Percentiles rank a stretch among this genome's conserved stretches.
phyloP scores from a whole-genome alignment of 2,329 filamentous ascomycete genomes.

The Nannizziopsis arthrosporioides region DNA sequence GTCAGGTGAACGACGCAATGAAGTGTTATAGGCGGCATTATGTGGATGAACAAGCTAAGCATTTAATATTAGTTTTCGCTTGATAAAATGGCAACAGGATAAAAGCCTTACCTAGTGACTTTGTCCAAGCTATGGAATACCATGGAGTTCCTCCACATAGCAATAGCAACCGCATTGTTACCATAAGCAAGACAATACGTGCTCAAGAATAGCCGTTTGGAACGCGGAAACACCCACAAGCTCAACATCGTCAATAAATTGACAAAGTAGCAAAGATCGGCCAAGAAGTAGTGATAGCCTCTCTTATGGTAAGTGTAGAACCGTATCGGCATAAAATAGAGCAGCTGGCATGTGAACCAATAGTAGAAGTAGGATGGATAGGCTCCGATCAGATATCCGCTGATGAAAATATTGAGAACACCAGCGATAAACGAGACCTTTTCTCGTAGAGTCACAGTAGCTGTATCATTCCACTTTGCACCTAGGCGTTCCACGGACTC shows the following conservation, averaged over 20 bases:
- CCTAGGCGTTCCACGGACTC: constrained; percentile 78
- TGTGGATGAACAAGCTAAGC: constrained; percentile 83
- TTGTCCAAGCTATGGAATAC: constrained; percentile 99
- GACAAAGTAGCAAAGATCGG: constrained; percentile 96
- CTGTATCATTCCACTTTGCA: constrained; percentile 77
- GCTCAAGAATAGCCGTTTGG: constrained; percentile 82
- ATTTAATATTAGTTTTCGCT: constrained; percentile 1
- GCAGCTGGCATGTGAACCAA: constrained; percentile 79
- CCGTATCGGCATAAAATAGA: constrained; percentile 95
- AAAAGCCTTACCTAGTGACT: constrained; percentile 60
- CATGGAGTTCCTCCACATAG: constrained; percentile 97
- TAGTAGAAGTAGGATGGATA: constrained; percentile 75
- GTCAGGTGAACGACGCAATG: constrained; percentile 86
- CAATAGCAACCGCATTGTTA: constrained; percentile 94
- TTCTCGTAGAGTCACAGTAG: constrained; percentile 76
- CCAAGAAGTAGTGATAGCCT: constrained; percentile 93
- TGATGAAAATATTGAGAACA: constrained; percentile 94
- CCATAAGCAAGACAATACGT: constrained; percentile 87
- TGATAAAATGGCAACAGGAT: background rate
- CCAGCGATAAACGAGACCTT: constrained; percentile 94
- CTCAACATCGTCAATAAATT: constrained; percentile 72
- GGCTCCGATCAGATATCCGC: constrained; percentile 82
- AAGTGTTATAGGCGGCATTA: constrained; percentile 91
- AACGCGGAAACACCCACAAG: constrained; percentile 82
- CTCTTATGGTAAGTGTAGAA: constrained; percentile 82